phyloP scores from a whole-genome alignment of 345 rosid species.

The Eucalyptus virginea region DNA sequence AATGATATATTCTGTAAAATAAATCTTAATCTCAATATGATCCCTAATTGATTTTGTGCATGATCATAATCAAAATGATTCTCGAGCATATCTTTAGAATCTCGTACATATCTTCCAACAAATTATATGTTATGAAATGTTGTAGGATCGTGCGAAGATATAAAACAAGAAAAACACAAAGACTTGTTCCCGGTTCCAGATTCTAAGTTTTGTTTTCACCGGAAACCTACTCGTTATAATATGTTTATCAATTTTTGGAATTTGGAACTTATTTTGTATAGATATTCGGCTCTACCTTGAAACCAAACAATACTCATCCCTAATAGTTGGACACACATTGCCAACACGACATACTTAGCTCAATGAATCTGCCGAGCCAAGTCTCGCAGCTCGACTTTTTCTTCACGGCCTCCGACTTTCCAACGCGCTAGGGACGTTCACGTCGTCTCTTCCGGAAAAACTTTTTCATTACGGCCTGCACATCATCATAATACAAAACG shows the following conservation, averaged over 20 bases:
- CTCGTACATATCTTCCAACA: no score
- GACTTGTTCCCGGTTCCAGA: fast-evolving
- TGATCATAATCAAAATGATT: no score
- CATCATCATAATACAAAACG: not conserved
- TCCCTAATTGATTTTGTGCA: no score
- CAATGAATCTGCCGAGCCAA: not conserved
- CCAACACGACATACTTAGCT: not conserved
- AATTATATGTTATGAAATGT: not conserved
- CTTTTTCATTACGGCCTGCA: not conserved
- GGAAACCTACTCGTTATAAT: no score
- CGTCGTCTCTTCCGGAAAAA: not conserved
- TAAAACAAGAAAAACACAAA: no score
- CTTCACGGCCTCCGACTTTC: not conserved
- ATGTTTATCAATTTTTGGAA: no score
- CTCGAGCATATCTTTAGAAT: no score
- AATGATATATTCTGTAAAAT: no score
- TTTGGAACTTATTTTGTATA: fast-evolving
- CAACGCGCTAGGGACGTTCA: not conserved
- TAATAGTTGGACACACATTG: not conserved
- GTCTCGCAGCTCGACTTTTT: not conserved
- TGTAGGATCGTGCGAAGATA: fast-evolving
- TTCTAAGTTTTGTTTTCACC: no score
- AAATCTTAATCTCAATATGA: no score
- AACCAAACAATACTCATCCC: not conserved
- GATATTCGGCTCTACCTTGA: not conserved